Evolutionary conservation across 306 rosid genomes (phyloP).

Genomic region (Prunus dulcis): DNA sequence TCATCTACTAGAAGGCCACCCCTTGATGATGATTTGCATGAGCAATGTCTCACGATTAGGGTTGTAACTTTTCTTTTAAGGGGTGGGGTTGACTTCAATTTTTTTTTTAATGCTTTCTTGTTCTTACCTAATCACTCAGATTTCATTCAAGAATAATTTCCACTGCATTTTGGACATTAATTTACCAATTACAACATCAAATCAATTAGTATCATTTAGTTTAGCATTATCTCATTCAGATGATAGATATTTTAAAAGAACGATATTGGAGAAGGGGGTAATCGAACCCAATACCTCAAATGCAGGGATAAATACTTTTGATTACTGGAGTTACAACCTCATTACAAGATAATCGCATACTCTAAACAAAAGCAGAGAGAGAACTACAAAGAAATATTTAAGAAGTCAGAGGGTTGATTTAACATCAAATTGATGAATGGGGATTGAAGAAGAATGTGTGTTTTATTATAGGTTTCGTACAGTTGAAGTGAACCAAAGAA

Average conservation of each 20-base stretch:
- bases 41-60: neutral
- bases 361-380: too few species aligned
- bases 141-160: neutral
- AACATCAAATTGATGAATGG: neutral
- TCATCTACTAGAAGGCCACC: neutral
- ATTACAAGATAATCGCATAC: too few species aligned
- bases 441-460: neutral
- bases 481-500: neutral
- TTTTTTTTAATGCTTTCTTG: neutral
- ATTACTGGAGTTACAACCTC: too few species aligned
- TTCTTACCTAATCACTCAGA: neutral
- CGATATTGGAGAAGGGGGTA: neutral
- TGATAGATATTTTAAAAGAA: neutral
- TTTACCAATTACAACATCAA: neutral
- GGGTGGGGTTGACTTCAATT: slow-evolving; percentile 6
- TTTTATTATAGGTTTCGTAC: neutral
- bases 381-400: too few species aligned
- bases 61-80: neutral
- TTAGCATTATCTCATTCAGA: too few species aligned
- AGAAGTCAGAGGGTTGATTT: neutral
- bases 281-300: too few species aligned
- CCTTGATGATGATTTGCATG: slow-evolving; percentile 14
- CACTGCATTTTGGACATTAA: neutral
- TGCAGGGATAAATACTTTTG: too few species aligned
- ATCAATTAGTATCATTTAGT: neutral